Conservation (phyloP, 2,329 filamentous ascomycete genomes). For the Apiospora malaysiana region DNA sequence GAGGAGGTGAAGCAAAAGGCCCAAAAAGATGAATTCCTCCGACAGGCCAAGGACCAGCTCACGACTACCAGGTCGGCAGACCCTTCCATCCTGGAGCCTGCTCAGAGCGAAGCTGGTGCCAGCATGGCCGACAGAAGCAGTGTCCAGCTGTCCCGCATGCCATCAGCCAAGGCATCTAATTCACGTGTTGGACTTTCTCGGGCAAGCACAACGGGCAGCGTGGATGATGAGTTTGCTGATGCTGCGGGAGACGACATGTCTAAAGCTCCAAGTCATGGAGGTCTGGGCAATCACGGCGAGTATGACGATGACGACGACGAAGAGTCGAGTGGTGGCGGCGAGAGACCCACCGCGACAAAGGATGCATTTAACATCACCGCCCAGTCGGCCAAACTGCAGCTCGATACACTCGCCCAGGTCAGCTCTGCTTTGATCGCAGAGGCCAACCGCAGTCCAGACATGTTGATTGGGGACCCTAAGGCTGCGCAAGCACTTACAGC, state of each 20-base stretch:
- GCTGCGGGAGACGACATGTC: slow-evolving; percentile 47
- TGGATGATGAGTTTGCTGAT: slow-evolving; percentile 58
- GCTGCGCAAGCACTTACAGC: slow-evolving; percentile 79
- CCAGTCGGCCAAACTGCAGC: slow-evolving; percentile 89
- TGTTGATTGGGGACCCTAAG: slow-evolving; percentile 77
- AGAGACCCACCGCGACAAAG: slow-evolving; percentile 76
- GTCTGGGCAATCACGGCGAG: slow-evolving; percentile 42
- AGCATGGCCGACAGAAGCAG: slow-evolving; percentile 57
- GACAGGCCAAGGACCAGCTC: slow-evolving; percentile 81
- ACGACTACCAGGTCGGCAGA: slow-evolving; percentile 51
- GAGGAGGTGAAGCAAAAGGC: slow-evolving; percentile 82
- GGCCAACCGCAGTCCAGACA: slow-evolving; percentile 69
- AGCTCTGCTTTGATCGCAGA: slow-evolving; percentile 81
- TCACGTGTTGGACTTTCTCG: slow-evolving; percentile 42
- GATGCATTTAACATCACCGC: slow-evolving; percentile 98
- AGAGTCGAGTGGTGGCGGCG: slow-evolving; percentile 80
- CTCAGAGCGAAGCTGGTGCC: slow-evolving; percentile 54
- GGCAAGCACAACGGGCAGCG: slow-evolving; percentile 54
- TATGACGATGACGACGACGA: slow-evolving; percentile 70
- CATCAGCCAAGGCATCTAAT: slow-evolving; percentile 42
- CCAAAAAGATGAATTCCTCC: slow-evolving; percentile 75
- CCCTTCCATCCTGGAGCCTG: slow-evolving; percentile 50
- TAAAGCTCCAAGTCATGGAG: slow-evolving; percentile 38
- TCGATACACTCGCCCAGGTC: slow-evolving; percentile 88
- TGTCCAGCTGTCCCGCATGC: slow-evolving; percentile 50